phyloP scores from a whole-genome alignment of 306 rosid species.

The Abrus pulchellus region DNA sequence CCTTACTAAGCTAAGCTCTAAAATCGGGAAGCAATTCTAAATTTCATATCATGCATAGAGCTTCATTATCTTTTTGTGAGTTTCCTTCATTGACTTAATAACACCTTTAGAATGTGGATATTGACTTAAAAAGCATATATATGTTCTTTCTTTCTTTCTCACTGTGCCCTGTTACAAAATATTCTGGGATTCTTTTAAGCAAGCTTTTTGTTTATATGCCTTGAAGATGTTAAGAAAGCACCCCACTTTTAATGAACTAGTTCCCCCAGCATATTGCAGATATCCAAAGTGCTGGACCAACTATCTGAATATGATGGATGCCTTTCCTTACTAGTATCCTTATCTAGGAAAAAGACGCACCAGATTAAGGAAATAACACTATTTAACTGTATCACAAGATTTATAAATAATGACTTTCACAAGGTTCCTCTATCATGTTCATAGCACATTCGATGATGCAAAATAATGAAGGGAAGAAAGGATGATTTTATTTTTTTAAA shows the following conservation, averaged over 20 bases:
- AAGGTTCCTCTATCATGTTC: slow-evolving; percentile 19
- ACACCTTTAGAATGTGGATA: slow-evolving; percentile 16
- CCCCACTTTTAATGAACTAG: slow-evolving; percentile 63
- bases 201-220: slow-evolving; percentile 56
- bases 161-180: slow-evolving; percentile 47
- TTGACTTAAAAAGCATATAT: slow-evolving; percentile 53
- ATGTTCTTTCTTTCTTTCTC: slow-evolving; percentile 50
- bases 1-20: slow-evolving; percentile 9
- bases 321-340: slow-evolving; percentile 47
- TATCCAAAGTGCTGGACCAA: slow-evolving; percentile 57
- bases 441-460: slow-evolving; percentile 36
- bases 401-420: slow-evolving; percentile 41
- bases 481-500: background rate
- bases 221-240: slow-evolving; percentile 52
- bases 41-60: slow-evolving; percentile 32
- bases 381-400: slow-evolving; percentile 33
- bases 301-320: slow-evolving; percentile 43
- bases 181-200: slow-evolving; percentile 58
- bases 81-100: slow-evolving; percentile 50
- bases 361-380: slow-evolving; percentile 41
- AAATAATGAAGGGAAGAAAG: slow-evolving; percentile 4
- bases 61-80: slow-evolving; percentile 32
- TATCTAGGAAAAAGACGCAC: slow-evolving; percentile 35
- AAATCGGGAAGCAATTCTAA: slow-evolving; percentile 40
- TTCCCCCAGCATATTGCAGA: slow-evolving; percentile 59